A percentile compares a stretch with the other conserved stretches of the same genome.
phyloP scores from a whole-genome alignment of 768 basidiomycete species.

The Hebeloma cylindrosporum region DNA sequence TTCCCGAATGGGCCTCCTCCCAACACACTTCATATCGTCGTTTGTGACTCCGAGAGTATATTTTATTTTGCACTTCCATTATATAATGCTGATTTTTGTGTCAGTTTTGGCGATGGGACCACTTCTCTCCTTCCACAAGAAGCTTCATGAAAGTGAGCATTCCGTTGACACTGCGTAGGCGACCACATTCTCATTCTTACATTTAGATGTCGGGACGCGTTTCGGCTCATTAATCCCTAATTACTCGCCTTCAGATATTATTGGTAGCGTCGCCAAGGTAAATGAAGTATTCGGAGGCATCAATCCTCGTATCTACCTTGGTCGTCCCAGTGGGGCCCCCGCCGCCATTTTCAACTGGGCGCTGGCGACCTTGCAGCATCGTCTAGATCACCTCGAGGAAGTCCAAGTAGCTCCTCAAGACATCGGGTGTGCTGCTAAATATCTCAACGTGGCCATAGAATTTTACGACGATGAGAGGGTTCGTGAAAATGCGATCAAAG shows the following conservation, averaged over 20 bases:
- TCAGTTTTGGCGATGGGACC: too few relatives aligned
- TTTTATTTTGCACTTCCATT: too few relatives aligned
- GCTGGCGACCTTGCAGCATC: conserved; percentile 4
- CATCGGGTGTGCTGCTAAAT: conserved; percentile 10
- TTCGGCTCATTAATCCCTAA: background rate
- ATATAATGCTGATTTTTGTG: too few relatives aligned
- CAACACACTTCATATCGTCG: conserved; percentile 11
- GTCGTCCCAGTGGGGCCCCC: conserved; percentile 16
- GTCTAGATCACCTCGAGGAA: conserved; percentile 13
- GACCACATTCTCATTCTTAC: background rate
- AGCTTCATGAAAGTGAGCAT: too few relatives aligned
- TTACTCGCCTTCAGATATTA: background rate
- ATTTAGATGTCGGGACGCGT: conserved; percentile 2
- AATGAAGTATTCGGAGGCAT: background rate
- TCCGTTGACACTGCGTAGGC: background rate
- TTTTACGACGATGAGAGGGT: conserved; percentile 5
- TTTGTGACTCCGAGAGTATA: too few relatives aligned
- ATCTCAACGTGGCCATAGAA: conserved; percentile 3
- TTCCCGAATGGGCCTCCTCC: conserved; percentile 9
- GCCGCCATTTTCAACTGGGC: conserved; percentile 13
- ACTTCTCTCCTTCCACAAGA: too few relatives aligned
- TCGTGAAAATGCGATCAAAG: conserved; percentile 5
- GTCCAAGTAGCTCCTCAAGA: conserved; percentile 10
- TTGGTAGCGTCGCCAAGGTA: background rate
- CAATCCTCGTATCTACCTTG: background rate